These are phyloP conservation scores for Lipomyces spencermartinsiae DNA, from an alignment of 805 yeast genomes.

Conservation along the genomic window DNA sequence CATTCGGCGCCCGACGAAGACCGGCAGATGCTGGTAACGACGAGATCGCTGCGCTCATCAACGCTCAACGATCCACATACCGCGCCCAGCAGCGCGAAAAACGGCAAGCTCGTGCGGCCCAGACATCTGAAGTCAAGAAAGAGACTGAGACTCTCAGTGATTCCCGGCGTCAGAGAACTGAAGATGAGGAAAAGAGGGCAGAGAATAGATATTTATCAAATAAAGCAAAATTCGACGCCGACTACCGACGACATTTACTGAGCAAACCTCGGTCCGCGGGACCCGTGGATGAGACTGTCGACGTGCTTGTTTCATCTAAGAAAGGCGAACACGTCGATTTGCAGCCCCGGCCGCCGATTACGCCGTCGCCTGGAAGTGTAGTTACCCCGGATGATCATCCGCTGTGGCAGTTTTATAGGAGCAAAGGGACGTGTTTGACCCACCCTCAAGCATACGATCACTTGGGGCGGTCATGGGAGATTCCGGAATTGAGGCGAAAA, in stretches of 20 bases:
- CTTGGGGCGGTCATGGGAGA: conserved; percentile 77
- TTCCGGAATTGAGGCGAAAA: conserved; percentile 88
- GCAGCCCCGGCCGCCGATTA: conserved; percentile 64
- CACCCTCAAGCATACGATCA: conserved; percentile 54
- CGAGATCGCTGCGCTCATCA: not conserved
- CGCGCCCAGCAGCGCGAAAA: not conserved
- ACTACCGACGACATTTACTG: not conserved
- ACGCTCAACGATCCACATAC: not conserved
- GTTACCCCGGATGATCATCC: conserved; percentile 78
- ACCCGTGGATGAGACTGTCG: conserved; percentile 14
- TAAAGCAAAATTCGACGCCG: not conserved
- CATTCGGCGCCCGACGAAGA: not conserved
- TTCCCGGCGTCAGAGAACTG: not conserved
- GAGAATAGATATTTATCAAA: not conserved
- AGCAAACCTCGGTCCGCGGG: conserved; percentile 18
- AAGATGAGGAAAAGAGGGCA: not conserved
- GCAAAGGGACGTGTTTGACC: conserved; percentile 59
- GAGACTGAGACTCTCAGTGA: not conserved
- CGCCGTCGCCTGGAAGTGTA: conserved; percentile 84
- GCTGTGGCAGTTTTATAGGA: conserved; percentile 85
- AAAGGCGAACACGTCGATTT: conserved; percentile 31
- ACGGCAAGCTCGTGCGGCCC: not conserved
- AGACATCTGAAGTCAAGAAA: not conserved
- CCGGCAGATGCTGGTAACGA: not conserved
- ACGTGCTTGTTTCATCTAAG: conserved; percentile 21